A percentile compares a stretch with the other conserved stretches of the same genome.
phyloP scores from a whole-genome alignment of 2,329 filamentous ascomycete species.

The Alternaria sp. region DNA sequence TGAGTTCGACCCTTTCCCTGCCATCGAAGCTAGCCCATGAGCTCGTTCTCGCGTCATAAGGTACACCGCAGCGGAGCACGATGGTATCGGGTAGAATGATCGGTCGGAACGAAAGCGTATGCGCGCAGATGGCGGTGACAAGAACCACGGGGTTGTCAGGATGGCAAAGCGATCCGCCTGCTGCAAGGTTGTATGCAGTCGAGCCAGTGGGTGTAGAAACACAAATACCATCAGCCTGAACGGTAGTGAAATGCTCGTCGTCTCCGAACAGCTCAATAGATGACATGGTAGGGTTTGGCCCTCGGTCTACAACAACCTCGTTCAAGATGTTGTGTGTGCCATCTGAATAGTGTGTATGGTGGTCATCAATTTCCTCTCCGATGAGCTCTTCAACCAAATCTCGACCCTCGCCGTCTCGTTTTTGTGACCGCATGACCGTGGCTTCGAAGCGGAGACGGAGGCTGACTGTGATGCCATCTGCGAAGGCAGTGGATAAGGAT shows the following conservation, averaged over 20 bases:
- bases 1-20: slow-evolving; percentile 77
- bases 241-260: slow-evolving; percentile 92
- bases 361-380: slow-evolving; percentile 83
- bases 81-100: slow-evolving; percentile 97
- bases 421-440: slow-evolving; percentile 84
- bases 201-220: slow-evolving; percentile 94
- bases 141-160: slow-evolving; percentile 97
- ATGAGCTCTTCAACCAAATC: slow-evolving; percentile 85
- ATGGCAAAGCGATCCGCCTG: slow-evolving; percentile 93
- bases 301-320: slow-evolving; percentile 94
- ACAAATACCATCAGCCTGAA: slow-evolving; percentile 91
- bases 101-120: slow-evolving; percentile 94
- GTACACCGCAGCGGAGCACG: slow-evolving; percentile 90
- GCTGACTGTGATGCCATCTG: slow-evolving; percentile 86
- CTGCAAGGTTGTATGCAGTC: slow-evolving; percentile 94
- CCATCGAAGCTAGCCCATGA: slow-evolving; percentile 99
- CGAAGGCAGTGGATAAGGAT: slow-evolving; percentile 76
- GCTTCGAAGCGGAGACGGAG: slow-evolving; percentile 89
- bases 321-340: slow-evolving; percentile 91
- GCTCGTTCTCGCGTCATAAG: slow-evolving; percentile 86
- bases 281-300: slow-evolving; percentile 94
- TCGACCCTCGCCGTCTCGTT: slow-evolving; percentile 47
- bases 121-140: slow-evolving; percentile 91
- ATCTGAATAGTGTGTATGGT: slow-evolving; percentile 84
- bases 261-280: slow-evolving; percentile 92